A percentile compares a stretch with the other conserved stretches of the same genome.
Evolutionary conservation across 2,329 filamentous ascomycete genomes (phyloP).

Genomic region (Colletotrichum cereale): DNA sequence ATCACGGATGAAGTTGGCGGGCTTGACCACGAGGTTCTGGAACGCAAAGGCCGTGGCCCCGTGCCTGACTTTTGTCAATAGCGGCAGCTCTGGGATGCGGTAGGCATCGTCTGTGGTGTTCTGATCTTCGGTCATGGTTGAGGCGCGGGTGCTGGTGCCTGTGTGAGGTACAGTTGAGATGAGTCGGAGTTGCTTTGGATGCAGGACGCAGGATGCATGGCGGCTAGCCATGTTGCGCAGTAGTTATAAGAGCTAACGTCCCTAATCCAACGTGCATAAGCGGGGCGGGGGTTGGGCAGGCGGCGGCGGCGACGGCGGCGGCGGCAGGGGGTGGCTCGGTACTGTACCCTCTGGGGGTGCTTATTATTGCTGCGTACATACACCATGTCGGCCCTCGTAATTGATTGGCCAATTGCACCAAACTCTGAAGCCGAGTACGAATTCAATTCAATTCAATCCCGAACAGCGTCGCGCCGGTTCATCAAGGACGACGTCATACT

Average conservation of each 20-base stretch:
- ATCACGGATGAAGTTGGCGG: conserved; percentile 26
- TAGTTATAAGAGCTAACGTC: no score
- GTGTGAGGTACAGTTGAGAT: not conserved
- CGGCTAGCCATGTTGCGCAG: not conserved
- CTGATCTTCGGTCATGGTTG: conserved; percentile 33
- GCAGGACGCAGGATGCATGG: conserved; percentile 1
- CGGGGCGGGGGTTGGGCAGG: conserved; percentile 31
- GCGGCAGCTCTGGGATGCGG: conserved; percentile 9
- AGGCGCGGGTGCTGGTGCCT: conserved; percentile 15
- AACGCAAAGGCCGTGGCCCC: conserved; percentile 30
- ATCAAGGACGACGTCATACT: conserved; percentile 13
- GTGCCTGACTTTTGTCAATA: conserved; percentile 30
- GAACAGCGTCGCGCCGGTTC: conserved; percentile 7
- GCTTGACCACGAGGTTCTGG: conserved; percentile 34
- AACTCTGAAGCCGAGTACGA: conserved; percentile 32
- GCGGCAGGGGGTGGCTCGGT: conserved; percentile 11
- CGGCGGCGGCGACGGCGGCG: no score
- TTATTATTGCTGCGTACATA: no score
- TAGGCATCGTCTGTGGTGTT: conserved; percentile 24
- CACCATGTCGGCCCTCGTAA: conserved; percentile 36
- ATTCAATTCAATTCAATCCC: conserved; percentile 28
- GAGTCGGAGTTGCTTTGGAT: conserved; percentile 15
- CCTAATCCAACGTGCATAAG: conserved; percentile 6
- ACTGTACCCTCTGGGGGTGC: no score
- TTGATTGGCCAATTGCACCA: not conserved